phyloP scores from a whole-genome alignment of 495 filamentous ascomycete species.

The Penicillium diatomitis region DNA sequence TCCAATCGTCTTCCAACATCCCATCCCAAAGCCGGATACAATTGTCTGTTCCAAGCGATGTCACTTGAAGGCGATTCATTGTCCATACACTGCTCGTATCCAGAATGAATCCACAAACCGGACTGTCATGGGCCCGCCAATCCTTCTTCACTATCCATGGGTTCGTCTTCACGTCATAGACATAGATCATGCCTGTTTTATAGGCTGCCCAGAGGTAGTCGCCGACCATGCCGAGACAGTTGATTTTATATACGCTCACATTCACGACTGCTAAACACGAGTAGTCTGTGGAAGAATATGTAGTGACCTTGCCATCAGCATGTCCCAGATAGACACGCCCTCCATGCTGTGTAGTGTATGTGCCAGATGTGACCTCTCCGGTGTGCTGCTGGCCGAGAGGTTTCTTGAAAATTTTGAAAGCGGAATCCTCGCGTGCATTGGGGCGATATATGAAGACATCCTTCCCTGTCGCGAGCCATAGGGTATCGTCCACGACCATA shows the following conservation, averaged over 20 bases:
- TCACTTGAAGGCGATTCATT: constrained; percentile 74
- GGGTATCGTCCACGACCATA: constrained; percentile 63
- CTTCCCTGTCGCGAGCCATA: constrained; percentile 87
- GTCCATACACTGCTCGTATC: constrained; percentile 82
- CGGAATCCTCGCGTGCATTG: constrained; percentile 50
- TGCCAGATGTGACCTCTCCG: constrained; percentile 83
- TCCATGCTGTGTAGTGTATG: constrained; percentile 62
- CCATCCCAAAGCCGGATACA: constrained; percentile 85
- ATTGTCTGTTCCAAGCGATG: constrained; percentile 85
- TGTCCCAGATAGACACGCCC: constrained; percentile 87
- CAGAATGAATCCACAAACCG: constrained; percentile 64
- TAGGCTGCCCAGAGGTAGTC: constrained; percentile 87
- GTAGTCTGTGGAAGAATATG: constrained; percentile 72
- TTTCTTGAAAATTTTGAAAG: constrained; percentile 62
- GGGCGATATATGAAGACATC: constrained; percentile 80
- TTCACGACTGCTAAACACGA: constrained; percentile 67
- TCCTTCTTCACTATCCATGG: constrained; percentile 92
- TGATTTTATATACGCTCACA: constrained; percentile 93
- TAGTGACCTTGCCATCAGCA: constrained; percentile 83
- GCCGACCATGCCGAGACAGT: constrained; percentile 73
- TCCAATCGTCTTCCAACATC: constrained; percentile 85
- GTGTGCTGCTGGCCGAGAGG: constrained; percentile 58
- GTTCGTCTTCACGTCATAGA: constrained; percentile 73
- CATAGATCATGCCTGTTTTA: constrained; percentile 89
- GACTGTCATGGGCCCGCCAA: constrained; percentile 82